phyloP scores from a whole-genome alignment of 2,329 filamentous ascomycete species.

The Aureobasidium melanogenum region DNA sequence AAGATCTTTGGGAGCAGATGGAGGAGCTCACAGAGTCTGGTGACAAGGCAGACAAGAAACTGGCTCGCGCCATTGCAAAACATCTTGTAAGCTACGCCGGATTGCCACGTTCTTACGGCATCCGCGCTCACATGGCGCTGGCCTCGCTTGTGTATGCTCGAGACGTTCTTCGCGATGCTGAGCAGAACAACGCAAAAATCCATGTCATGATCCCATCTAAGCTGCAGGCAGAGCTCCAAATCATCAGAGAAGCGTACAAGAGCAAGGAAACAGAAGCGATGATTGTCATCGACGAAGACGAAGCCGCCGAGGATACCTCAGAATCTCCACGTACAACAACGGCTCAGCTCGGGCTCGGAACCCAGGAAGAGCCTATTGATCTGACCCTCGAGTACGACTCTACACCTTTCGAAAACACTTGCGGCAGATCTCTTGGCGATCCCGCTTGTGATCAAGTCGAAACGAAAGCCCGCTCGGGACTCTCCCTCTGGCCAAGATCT shows the following conservation, averaged over 20 bases:
- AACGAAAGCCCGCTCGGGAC: not conserved
- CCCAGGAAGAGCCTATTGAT: not conserved
- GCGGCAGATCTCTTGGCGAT: not conserved
- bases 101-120: not conserved
- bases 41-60: not conserved
- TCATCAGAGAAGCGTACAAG: not conserved
- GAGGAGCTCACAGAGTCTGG: not conserved
- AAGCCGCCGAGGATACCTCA: not conserved
- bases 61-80: not conserved
- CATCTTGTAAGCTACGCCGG: not conserved
- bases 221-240: not conserved
- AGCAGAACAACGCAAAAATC: conserved; percentile 20
- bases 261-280: too few relatives aligned
- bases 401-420: not conserved
- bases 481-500: not conserved
- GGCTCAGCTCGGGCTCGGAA: not conserved
- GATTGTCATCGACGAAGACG: not conserved
- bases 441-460: not conserved
- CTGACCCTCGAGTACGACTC: not conserved
- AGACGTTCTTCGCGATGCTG: not conserved
- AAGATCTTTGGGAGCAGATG: not conserved
- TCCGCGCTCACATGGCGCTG: not conserved
- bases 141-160: not conserved
- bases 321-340: not conserved
- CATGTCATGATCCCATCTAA: not conserved